Evolutionary conservation across 495 filamentous ascomycete species (phyloP).

Genomic region (Hypoxylon fuscum): DNA sequence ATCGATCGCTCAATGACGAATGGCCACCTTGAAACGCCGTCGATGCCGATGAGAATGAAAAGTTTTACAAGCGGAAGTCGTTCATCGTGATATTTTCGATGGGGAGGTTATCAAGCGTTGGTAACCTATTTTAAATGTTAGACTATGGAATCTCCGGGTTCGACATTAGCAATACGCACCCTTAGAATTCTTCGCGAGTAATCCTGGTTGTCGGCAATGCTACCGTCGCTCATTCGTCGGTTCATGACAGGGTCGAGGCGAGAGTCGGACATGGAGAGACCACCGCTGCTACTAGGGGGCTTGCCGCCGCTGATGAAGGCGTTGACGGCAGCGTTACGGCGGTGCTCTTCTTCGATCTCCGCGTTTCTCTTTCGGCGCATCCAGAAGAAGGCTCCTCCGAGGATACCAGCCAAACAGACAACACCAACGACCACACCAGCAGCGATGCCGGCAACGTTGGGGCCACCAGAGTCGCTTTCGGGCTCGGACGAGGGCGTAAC

Average conservation of each 20-base stretch:
- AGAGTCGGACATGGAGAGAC: constrained; percentile 75
- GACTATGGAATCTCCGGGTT: constrained; percentile 12
- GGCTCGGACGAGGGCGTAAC: constrained; percentile 51
- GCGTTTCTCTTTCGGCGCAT: constrained; percentile 76
- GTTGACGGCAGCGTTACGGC: constrained; percentile 74
- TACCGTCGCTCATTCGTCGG: constrained; percentile 91
- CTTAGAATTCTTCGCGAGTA: constrained; percentile 96
- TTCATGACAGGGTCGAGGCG: constrained; percentile 92
- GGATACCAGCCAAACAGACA: constrained; percentile 70
- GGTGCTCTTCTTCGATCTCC: constrained; percentile 81
- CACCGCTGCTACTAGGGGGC: constrained; percentile 61
- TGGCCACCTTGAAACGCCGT: constrained; percentile 60
- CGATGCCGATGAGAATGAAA: constrained; percentile 58
- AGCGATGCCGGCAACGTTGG: constrained; percentile 74
- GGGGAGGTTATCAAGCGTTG: constrained; percentile 60
- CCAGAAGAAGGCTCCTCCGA: constrained; percentile 77
- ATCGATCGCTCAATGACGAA: constrained; percentile 56
- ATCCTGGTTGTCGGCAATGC: constrained; percentile 97
- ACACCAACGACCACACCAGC: constrained; percentile 89
- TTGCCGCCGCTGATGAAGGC: constrained; percentile 71
- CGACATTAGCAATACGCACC: constrained; percentile 59
- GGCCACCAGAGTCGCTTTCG: constrained; percentile 53
- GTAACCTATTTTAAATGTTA: constrained; percentile 60
- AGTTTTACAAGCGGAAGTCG: constrained; percentile 55
- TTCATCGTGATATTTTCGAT: constrained; percentile 55